Evolutionary conservation across 768 basidiomycete genomes (phyloP).

Genomic region (Leccinum subtestaceum): DNA sequence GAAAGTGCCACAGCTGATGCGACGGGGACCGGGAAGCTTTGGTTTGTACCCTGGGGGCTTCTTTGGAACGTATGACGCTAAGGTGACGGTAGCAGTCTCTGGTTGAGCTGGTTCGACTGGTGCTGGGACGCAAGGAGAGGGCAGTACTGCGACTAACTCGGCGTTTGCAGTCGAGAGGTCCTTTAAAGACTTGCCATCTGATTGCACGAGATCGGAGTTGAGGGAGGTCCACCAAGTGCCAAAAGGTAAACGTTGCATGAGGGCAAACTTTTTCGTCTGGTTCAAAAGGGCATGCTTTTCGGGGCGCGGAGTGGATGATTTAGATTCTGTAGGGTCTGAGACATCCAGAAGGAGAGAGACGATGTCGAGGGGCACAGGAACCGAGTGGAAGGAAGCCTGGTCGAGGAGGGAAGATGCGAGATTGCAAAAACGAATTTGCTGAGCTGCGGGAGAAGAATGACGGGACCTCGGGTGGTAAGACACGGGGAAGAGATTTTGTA

Average conservation of each 20-base stretch:
- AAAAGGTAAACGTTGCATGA: constrained; percentile 74
- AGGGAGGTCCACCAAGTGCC: constrained; percentile 82
- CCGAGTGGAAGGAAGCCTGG: constrained; percentile 55
- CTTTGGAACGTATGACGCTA: constrained; percentile 55
- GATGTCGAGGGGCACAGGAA: constrained; percentile 45
- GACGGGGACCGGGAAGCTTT: constrained; percentile 48
- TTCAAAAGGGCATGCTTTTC: constrained; percentile 29
- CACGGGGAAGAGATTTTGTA: constrained; percentile 65
- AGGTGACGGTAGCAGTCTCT: constrained; percentile 37
- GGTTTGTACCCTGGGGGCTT: constrained; percentile 40
- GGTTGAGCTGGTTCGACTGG: constrained; percentile 31
- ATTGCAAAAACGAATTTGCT: constrained; percentile 73
- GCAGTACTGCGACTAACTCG: constrained; percentile 73
- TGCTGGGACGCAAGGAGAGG: constrained; percentile 45
- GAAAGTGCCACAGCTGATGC: constrained; percentile 62
- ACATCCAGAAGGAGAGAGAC: constrained; percentile 40
- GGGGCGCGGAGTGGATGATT: constrained; percentile 13
- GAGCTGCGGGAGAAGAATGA: constrained; percentile 58
- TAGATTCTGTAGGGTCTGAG: constrained; percentile 26
- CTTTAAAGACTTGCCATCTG: constrained; percentile 42
- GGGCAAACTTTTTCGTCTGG: constrained; percentile 59
- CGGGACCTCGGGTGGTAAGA: constrained; percentile 65
- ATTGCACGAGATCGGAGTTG: constrained; percentile 42
- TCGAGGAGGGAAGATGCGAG: constrained; percentile 71
- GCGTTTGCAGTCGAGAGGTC: constrained; percentile 62